Evolutionary conservation across 1,139 yeast genomes (phyloP), one percentile per base, ranked within the genome.

Genomic region (Suhomyces guaymorum): DNA sequence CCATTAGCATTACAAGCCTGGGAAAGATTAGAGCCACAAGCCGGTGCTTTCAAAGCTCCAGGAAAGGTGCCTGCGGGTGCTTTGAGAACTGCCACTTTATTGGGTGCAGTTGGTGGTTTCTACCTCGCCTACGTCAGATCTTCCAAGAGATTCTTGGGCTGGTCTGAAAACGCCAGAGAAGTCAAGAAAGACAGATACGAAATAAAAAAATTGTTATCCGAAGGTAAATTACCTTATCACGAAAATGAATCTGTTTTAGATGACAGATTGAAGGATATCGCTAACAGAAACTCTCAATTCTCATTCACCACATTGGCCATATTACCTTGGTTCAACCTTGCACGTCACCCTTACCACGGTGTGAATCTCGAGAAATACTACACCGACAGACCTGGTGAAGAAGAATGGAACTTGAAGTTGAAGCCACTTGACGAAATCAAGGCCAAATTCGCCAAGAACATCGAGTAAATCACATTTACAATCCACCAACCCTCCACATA

Each of bases 281-380:
- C 95, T 45, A 81, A 85, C 54, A 78, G 89, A 66, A 83, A 85
- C 69, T 82, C 95, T 15, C 85, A 82, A 50, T 81, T 80, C 57
- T 79, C 95, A 7, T 80, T 79, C 51, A 61, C 78, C 41, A 65
- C 73, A 39, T 57, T 82, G 51, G 78, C 82, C 38, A 57, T 84
- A 44, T 62, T 86, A 52, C 95, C 95, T 24, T 82, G 90, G 89
- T 85, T 87, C 70, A 87, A 87, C 63, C 66, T 84, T 46, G 89
- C 82, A 32, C 66, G 80, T 55, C 96, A 87, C 61, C 89, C 87
- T 49, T 82, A 80, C 65, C 96, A 87, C 59, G 95, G 94, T 23
- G 81, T 84, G 39, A 83, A 82, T 55, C 68, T 83, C 40, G 68
- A 73, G 48, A 82, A 78, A 57, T 83, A 83, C 59, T 82, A 82